Percentiles rank a stretch among this genome's conserved stretches.
These are phyloP conservation scores for Fusarium humuli DNA, from an alignment of 2,329 filamentous ascomycete species.

Conservation along the genomic window DNA sequence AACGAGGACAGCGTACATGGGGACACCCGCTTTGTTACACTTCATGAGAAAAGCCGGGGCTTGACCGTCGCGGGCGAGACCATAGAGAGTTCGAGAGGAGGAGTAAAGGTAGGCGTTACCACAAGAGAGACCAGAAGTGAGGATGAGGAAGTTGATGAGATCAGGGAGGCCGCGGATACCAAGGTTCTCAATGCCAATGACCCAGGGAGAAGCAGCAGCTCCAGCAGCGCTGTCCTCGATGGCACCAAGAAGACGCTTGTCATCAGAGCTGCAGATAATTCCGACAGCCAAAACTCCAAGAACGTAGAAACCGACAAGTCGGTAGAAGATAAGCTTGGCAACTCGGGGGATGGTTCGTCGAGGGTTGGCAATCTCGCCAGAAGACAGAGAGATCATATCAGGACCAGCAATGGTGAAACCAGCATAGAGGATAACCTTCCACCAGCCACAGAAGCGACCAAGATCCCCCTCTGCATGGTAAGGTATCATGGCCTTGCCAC, in stretches of 20 bases:
- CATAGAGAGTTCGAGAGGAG: slow-evolving; percentile 59
- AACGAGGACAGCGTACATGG: slow-evolving; percentile 63
- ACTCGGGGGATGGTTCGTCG: slow-evolving; percentile 74
- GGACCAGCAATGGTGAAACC: slow-evolving; percentile 76
- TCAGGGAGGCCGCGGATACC: slow-evolving; percentile 63
- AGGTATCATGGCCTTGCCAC: slow-evolving; percentile 49
- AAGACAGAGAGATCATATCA: slow-evolving; percentile 70
- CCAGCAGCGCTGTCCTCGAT: slow-evolving; percentile 63
- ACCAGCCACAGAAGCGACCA: slow-evolving; percentile 71
- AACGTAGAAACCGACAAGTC: slow-evolving; percentile 78
- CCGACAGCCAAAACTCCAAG: slow-evolving; percentile 68
- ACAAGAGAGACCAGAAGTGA: slow-evolving; percentile 61
- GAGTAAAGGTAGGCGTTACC: slow-evolving; percentile 63
- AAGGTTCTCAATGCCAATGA: slow-evolving; percentile 66
- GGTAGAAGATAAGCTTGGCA: slow-evolving; percentile 79
- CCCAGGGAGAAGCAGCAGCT: slow-evolving; percentile 70
- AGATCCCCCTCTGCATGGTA: slow-evolving; percentile 60
- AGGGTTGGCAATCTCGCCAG: slow-evolving; percentile 73
- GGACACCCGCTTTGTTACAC: slow-evolving; percentile 69
- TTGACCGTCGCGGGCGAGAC: slow-evolving; percentile 60
- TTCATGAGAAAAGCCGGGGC: slow-evolving; percentile 63
- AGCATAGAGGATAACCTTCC: slow-evolving; percentile 70
- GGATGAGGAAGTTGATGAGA: slow-evolving; percentile 70
- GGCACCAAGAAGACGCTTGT: slow-evolving; percentile 54
- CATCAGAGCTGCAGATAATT: slow-evolving; percentile 66